Conservation (phyloP, 129 eudicot genomes). For the Deinandra increscens region DNA sequence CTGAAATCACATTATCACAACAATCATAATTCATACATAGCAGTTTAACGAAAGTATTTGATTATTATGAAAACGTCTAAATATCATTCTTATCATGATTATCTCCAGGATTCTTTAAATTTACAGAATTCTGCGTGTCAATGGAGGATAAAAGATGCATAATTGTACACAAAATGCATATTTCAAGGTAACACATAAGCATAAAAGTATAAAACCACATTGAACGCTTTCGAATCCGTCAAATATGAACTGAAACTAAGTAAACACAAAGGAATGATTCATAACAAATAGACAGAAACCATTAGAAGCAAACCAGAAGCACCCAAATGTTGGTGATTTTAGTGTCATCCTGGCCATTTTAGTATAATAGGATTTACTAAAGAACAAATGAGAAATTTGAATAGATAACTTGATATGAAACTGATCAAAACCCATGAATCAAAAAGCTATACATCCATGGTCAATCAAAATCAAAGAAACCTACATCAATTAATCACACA, state of each 20-base stretch:
- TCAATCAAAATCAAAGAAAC: too few species aligned
- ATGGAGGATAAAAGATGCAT: neutral
- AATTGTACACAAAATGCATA: constrained; percentile 3
- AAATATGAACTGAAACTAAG: neutral
- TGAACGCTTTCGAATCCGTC: neutral
- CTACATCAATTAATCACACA: neutral
- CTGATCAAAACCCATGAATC: too few species aligned
- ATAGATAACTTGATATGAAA: too few species aligned
- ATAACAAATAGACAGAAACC: neutral
- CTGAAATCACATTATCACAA: constrained; percentile 75
- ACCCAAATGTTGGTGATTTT: neutral
- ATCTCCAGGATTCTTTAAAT: neutral
- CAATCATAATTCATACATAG: neutral
- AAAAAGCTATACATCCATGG: too few species aligned
- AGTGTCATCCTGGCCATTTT: too few species aligned
- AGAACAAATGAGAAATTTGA: too few species aligned
- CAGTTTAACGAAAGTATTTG: neutral
- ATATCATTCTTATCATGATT: neutral
- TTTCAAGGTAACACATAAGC: neutral
- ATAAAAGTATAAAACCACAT: neutral
- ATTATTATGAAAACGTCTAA: neutral
- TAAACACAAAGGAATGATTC: neutral
- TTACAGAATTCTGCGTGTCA: neutral
- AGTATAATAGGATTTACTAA: too few species aligned
- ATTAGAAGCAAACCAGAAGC: neutral